Conservation (phyloP, 1,139 yeast species). For the Taphrina wiesneri region DNA sequence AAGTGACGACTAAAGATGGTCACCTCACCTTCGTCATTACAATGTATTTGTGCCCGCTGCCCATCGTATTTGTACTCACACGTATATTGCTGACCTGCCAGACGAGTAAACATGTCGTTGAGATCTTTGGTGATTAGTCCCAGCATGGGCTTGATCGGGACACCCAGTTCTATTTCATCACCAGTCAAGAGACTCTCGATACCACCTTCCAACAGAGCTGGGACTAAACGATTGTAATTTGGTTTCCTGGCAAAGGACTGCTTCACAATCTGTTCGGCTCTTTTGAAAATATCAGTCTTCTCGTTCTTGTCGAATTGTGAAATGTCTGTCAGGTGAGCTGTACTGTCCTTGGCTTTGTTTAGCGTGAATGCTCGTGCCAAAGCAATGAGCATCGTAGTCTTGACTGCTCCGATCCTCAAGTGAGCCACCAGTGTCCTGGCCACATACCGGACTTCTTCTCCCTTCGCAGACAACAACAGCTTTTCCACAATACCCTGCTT, state of each 20-base stretch:
- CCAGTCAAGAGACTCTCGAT: conserved; percentile 53
- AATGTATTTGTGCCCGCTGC: conserved; percentile 93
- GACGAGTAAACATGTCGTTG: conserved; percentile 81
- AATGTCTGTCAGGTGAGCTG: conserved; percentile 33
- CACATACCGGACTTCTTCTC: conserved; percentile 85
- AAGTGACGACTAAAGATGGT: conserved; percentile 88
- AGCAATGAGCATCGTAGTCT: conserved; percentile 80
- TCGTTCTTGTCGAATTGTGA: conserved; percentile 49
- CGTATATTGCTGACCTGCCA: conserved; percentile 69
- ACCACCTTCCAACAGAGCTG: conserved; percentile 66
- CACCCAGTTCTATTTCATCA: conserved; percentile 48
- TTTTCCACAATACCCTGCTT: conserved; percentile 76
- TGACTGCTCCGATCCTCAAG: conserved; percentile 88
- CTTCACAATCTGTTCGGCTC: conserved; percentile 52
- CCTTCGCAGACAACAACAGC: conserved; percentile 81
- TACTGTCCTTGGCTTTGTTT: conserved; percentile 52
- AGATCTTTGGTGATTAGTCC: conserved; percentile 96
- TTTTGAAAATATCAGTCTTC: conserved; percentile 81
- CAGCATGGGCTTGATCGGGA: conserved; percentile 96
- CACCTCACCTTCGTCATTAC: conserved; percentile 64
- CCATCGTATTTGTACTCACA: conserved; percentile 98
- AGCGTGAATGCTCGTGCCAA: conserved; percentile 78
- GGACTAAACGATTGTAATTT: conserved; percentile 78
- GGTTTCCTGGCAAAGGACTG: conserved; percentile 56
- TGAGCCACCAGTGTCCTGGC: conserved; percentile 91